Conservation (phyloP, 148 eudicot species). For the Chenopodium berlandieri region DNA sequence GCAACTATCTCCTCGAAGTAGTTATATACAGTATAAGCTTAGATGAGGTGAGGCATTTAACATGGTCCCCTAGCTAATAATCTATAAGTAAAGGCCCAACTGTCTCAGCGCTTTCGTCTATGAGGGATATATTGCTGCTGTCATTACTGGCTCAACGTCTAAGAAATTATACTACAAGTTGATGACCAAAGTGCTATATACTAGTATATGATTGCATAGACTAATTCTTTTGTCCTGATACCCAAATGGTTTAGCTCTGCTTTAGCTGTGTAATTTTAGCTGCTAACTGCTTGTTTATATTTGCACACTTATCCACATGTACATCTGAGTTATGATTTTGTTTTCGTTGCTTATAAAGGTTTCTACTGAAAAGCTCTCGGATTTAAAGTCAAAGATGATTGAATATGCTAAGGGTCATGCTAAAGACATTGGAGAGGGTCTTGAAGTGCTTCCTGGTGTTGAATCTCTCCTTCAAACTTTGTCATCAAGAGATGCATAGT, state of each 20-base stretch:
- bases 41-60: background rate
- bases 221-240: background rate
- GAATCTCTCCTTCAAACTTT: conserved; percentile 27
- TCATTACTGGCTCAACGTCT: background rate
- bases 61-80: background rate
- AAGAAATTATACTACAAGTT: background rate
- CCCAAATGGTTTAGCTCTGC: background rate
- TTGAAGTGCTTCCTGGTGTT: conserved; percentile 30
- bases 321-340: background rate
- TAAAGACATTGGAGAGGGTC: conserved; percentile 20
- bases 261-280: background rate
- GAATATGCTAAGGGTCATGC: conserved; percentile 23
- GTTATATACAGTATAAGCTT: background rate
- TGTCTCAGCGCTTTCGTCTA: background rate
- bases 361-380: conserved; percentile 21
- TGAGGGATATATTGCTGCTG: background rate
- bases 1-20: background rate
- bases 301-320: background rate
- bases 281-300: background rate
- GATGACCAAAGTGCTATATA: background rate
- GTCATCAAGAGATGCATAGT: conserved; percentile 18
- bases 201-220: background rate
- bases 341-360: conserved; percentile 5
- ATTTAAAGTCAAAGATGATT: conserved; percentile 22
- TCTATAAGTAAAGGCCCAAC: background rate